phyloP scores from a whole-genome alignment of 352 stramenopile species.

The Plasmopara halstedii region DNA sequence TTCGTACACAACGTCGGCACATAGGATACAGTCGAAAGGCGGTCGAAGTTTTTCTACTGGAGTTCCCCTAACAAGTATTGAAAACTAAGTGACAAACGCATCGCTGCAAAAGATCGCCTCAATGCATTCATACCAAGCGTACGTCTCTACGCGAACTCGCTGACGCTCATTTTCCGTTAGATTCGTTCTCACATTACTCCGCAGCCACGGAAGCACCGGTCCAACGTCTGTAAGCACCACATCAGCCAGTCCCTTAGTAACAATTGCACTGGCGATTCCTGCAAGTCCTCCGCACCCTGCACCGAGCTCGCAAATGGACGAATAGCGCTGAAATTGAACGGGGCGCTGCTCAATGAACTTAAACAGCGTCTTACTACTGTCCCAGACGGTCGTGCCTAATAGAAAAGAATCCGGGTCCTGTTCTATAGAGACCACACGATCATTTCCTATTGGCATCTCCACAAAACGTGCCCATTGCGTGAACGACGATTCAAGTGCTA shows the following conservation, averaged over 20 bases:
- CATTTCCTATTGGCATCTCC: conserved; percentile 39
- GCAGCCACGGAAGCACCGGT: conserved; percentile 70
- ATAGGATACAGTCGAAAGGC: conserved; percentile 78
- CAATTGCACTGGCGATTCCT: conserved; percentile 66
- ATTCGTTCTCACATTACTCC: conserved; percentile 58
- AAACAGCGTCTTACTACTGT: conserved; percentile 80
- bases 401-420: conserved; percentile 81
- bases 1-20: conserved; percentile 78
- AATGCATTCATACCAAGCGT: conserved; percentile 32
- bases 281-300: conserved; percentile 65
- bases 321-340: conserved; percentile 41
- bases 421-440: conserved; percentile 43
- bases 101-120: background rate
- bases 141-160: conserved; percentile 47
- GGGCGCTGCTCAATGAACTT: conserved; percentile 75
- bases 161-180: conserved; percentile 50
- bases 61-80: conserved; percentile 39
- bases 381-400: conserved; percentile 75
- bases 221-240: conserved; percentile 75
- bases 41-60: conserved; percentile 36
- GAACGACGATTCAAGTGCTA: conserved; percentile 68
- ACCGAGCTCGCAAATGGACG: conserved; percentile 67
- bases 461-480: conserved; percentile 76
- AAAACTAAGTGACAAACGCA: conserved; percentile 1
- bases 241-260: conserved; percentile 42